Evolutionary conservation across 1,284 basidiomycete genomes (phyloP), one percentile per base, ranked within the genome.

Genomic region (Veloporphyrellus conicus): DNA sequence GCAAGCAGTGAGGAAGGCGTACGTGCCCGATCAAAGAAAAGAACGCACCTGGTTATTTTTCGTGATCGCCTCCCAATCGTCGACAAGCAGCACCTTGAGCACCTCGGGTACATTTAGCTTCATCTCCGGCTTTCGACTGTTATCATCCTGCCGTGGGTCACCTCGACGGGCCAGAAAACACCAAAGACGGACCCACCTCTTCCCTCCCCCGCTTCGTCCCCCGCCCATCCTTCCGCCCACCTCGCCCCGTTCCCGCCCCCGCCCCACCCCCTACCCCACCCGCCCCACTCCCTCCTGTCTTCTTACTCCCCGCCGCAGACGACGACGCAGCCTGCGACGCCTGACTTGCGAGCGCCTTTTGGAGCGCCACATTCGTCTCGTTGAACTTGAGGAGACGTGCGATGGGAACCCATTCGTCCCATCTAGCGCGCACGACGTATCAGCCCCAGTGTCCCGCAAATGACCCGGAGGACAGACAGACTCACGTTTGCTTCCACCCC

Each of bases 391-490:
- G 75, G 40, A 98, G 72, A 5, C 96, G 85, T 16, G 70, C 68
- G 36, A 83, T 79, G 1, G 91, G 88, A 0, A 98, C 95, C 93
- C 93, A 98, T 75, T 99, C 95, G 71, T 98, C 95, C 95, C 95
- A 98, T 53, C 91, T 95, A 58, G n/a, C n/a, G n/a, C n/a, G n/a
- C n/a, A n/a, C n/a, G n/a, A n/a, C n/a, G n/a, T n/a, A n/a, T n/a
- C n/a, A n/a, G n/a, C n/a, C n/a, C n/a, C n/a, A n/a, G n/a, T n/a
- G n/a, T n/a, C n/a, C n/a, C n/a, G n/a, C n/a, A n/a, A n/a, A n/a
- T n/a, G n/a, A n/a, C n/a, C n/a, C n/a, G n/a, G n/a, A n/a, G n/a
- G n/a, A n/a, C n/a, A n/a, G n/a, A 36, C 5, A 4, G 29, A 78
- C 91, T 68, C 65, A 94, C 85, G 90, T 94, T 69, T 93, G 90